Evolutionary conservation across 2,329 filamentous ascomycete species (phyloP), one percentile per base, ranked within the genome.

Genomic region (Claviceps maximensis): DNA sequence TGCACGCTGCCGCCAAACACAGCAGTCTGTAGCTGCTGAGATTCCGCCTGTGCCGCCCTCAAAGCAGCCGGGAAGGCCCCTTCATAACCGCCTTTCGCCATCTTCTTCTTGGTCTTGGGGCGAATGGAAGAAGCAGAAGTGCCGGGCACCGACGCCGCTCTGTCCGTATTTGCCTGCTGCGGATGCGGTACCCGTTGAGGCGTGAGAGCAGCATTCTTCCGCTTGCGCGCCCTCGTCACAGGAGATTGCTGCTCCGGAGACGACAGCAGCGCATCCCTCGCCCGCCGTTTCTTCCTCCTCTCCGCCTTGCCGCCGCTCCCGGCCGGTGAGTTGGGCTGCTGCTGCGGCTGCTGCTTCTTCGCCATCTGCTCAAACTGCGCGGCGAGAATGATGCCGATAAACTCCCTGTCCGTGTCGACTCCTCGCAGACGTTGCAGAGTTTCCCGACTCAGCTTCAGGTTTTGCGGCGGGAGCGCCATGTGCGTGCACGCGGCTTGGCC

Each of bases 401-500:
- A 51, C 38, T 53, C 49, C 17, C n/a, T 33, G 19, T 45, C 19
- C 1, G 19, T 3, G 33, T 49, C 15, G 3, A 23, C 46, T 13
- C 27, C 17, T 19, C 36, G 48, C n/a, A 62, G 55, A 1, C 53
- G 49, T 29, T 50, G 13, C n/a, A 38, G 40, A 5, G 47, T 53
- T 13, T 55, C 46, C 2, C 50, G 25, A 29, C 50, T 50, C 25
- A 62, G 21, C 3, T 45, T 12, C 7, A 61, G 41, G 9, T 46
- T 48, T 4, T 41, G 27, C 1, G 55, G 56, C 0, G 57, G 55
- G 2, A 59, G 52, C 4, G 52, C 52, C 3, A 62, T 3, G 6
- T 47, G 15, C 1, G 53, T 58, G 23, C 52, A 31, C 13, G 55
- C 55, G 19, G 53, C 44, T n/a, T 7, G 55, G 17, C 58, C 61